Conservation (phyloP, 2,329 filamentous ascomycete genomes). For the Aureobasidium sp. region DNA sequence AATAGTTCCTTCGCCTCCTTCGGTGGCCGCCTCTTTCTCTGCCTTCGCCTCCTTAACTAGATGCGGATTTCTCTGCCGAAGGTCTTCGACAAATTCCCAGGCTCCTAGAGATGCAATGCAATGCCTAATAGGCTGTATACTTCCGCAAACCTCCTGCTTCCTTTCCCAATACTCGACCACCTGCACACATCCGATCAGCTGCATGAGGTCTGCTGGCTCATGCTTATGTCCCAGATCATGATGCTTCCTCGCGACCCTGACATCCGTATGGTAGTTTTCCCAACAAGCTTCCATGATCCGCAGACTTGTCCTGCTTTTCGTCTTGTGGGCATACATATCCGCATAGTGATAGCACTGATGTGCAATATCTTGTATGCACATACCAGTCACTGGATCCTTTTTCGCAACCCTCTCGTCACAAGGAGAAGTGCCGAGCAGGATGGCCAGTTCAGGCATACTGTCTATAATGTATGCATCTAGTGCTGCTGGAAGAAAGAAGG, state of each 20-base stretch:
- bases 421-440: background rate
- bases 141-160: background rate
- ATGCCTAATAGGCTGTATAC: background rate
- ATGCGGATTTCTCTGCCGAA: background rate
- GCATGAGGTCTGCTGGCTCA: background rate
- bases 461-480: background rate
- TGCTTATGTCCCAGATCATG: background rate
- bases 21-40: background rate
- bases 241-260: background rate
- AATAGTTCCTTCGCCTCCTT: background rate
- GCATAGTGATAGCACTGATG: background rate
- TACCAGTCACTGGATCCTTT: background rate
- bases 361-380: background rate
- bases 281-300: background rate
- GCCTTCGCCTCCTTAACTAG: background rate
- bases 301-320: background rate
- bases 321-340: background rate
- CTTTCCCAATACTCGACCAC: background rate
- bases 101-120: background rate
- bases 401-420: background rate
- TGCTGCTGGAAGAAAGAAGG: background rate
- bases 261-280: background rate
- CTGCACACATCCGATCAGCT: background rate
- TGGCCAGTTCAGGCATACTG: constrained; percentile 6
- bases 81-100: background rate